These are phyloP conservation scores for Tulasnella sp. DNA, from an alignment of 768 basidiomycete species.

Conservation along the genomic window DNA sequence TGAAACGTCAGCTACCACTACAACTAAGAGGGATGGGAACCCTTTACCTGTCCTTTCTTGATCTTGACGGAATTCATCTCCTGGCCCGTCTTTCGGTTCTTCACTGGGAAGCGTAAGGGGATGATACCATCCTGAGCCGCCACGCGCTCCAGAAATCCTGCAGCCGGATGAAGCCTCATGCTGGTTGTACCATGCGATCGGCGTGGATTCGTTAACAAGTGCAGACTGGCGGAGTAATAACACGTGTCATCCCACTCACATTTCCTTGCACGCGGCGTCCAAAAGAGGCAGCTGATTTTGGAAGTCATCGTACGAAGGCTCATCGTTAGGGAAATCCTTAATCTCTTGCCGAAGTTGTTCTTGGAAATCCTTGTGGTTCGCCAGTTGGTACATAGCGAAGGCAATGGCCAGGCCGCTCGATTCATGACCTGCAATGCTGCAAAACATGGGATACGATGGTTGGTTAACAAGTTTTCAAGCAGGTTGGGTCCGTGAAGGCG, in stretches of 20 bases:
- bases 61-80: conserved; percentile 25
- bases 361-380: conserved; percentile 31
- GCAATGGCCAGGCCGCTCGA: conserved; percentile 25
- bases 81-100: conserved; percentile 22
- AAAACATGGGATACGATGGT: no score
- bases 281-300: conserved; percentile 28
- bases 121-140: conserved; percentile 33
- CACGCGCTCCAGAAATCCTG: conserved; percentile 32
- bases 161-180: conserved; percentile 33
- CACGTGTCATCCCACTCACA: no score
- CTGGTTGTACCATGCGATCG: conserved; percentile 19
- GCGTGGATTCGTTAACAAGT: neutral
- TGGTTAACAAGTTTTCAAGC: no score
- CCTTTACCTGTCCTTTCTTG: conserved; percentile 30
- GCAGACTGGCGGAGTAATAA: neutral
- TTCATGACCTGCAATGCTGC: no score
- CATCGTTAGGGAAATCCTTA: conserved; percentile 15
- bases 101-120: conserved; percentile 31
- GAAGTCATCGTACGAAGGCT: neutral
- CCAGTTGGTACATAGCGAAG: conserved; percentile 33
- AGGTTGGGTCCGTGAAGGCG: neutral
- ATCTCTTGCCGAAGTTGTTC: conserved; percentile 33
- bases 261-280: conserved; percentile 36
- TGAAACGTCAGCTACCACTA: no score
- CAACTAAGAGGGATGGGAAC: neutral